These are phyloP conservation scores for Xylaria sp. DNA, from an alignment of 2,329 filamentous ascomycete genomes.

Conservation along the genomic window DNA sequence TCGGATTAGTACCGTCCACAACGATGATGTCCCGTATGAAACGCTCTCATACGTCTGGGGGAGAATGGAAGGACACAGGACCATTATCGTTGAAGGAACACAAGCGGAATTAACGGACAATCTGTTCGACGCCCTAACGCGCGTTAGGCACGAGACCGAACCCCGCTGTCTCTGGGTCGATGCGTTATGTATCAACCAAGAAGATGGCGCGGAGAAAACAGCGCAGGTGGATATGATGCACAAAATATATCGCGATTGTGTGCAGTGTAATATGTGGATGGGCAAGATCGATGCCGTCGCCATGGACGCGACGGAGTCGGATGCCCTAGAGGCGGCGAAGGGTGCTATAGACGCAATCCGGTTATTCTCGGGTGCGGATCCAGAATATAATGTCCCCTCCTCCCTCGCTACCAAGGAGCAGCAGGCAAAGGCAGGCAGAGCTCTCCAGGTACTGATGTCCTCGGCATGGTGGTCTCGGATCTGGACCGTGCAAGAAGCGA, in stretches of 20 bases:
- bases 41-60: slow-evolving; percentile 40
- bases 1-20: slow-evolving; percentile 17
- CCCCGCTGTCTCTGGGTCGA: slow-evolving; percentile 41
- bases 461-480: slow-evolving; percentile 36
- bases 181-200: slow-evolving; percentile 47
- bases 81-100: slow-evolving; percentile 25
- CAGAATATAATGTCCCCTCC: slow-evolving; percentile 9
- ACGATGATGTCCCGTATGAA: slow-evolving; percentile 24
- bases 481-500: slow-evolving; percentile 39
- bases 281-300: slow-evolving; percentile 22
- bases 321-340: slow-evolving; percentile 23
- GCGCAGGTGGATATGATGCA: slow-evolving; percentile 45
- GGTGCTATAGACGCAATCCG: slow-evolving; percentile 29
- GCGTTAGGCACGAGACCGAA: slow-evolving; percentile 28
- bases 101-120: slow-evolving; percentile 31
- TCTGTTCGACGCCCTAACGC: slow-evolving; percentile 27
- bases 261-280: slow-evolving; percentile 35
- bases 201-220: slow-evolving; percentile 42
- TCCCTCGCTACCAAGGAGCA: slow-evolving; percentile 11
- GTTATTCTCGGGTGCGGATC: slow-evolving; percentile 20
- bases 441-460: slow-evolving; percentile 21
- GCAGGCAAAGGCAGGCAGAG: slow-evolving; percentile 20
- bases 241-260: slow-evolving; percentile 39
- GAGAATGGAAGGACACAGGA: neutral
- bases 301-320: slow-evolving; percentile 16